Conservation (phyloP, 495 filamentous ascomycete genomes). For the Tuber borchii region DNA sequence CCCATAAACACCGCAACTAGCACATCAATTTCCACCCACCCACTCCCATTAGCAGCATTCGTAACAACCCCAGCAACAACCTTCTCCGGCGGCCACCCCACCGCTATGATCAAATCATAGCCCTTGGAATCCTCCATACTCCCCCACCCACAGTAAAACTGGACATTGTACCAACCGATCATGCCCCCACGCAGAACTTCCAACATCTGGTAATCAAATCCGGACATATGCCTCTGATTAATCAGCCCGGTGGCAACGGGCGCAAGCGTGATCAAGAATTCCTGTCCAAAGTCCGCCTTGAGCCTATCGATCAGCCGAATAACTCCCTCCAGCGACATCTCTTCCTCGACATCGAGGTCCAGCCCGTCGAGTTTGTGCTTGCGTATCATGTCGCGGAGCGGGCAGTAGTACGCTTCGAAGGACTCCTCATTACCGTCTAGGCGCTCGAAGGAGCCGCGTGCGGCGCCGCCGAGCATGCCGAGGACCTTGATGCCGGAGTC, state of each 20-base stretch:
- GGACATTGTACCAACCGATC: conserved; percentile 74
- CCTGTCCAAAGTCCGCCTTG: conserved; percentile 60
- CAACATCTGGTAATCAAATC: conserved; percentile 65
- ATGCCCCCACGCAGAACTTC: conserved; percentile 58
- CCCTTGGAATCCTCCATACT: conserved; percentile 52
- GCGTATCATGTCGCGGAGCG: conserved; percentile 55
- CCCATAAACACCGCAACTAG: conserved; percentile 46
- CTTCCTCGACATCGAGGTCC: conserved; percentile 79
- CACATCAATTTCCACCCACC: conserved; percentile 52
- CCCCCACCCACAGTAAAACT: conserved; percentile 83
- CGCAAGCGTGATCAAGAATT: conserved; percentile 69
- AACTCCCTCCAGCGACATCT: conserved; percentile 63
- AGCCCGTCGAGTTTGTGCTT: conserved; percentile 59
- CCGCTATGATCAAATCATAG: conserved; percentile 58
- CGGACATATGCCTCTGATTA: conserved; percentile 56
- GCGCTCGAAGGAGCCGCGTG: conserved; percentile 59
- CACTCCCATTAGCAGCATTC: conserved; percentile 59
- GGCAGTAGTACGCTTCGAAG: conserved; percentile 63
- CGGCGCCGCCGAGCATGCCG: conserved; percentile 78
- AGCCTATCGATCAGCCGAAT: conserved; percentile 65
- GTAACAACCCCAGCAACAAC: conserved; percentile 69
- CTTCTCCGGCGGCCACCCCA: conserved; percentile 59
- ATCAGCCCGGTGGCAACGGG: conserved; percentile 69
- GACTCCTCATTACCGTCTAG: conserved; percentile 52
- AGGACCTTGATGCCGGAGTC: conserved; percentile 61